Evolutionary conservation across 2,329 filamentous ascomycete species (phyloP), one percentile per base, ranked within the genome.

Genomic region (Ophiostoma montium): DNA sequence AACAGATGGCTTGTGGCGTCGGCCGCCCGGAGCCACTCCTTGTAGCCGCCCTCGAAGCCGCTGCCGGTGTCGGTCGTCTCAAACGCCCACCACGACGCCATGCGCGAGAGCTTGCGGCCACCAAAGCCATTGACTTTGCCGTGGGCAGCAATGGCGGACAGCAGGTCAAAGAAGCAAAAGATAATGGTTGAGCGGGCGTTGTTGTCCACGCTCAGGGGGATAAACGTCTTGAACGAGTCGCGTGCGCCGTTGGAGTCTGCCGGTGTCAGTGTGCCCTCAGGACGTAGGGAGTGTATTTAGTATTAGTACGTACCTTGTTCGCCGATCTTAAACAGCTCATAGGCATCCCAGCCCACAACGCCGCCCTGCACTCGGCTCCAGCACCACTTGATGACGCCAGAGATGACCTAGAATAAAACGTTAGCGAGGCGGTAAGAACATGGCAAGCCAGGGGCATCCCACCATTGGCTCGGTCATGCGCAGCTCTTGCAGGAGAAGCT

Each of bases 41-140:
- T 86, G 66, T 98, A 98, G 49, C 90, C 89, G 36, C 86, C 86
- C 57, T 96, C 92, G 58, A 98, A 98, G 15, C 92, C 92, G 62
- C 84, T 90, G 38, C 84, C 85, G 7, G 80, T 80, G 62, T 96
- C 89, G 43, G 73, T 77, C 57, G 94, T 86, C 60, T 95, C 90
- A 62, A 98, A 98, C 1, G 90, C 88, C 92, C 92, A 98, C 92
- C 92, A 98, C 42, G 89, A 88, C 36, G 90, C 92, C 75, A 94
- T 86, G 56, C 92, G 79, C 10, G 92, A 96, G 49, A 98, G 75
- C 64, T 96, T 96, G 55, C 89, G 80, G 23, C 92, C 92, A 53
- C 88, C 86, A 54, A 98, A 78, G 39, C 92, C 92, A 63, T 98
- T 98, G 49, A 72, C 80, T 68, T 96, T 96, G 57, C 86, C 86